Evolutionary conservation across 1,284 basidiomycete species (phyloP).

Genomic region (Irpex lacteus): DNA sequence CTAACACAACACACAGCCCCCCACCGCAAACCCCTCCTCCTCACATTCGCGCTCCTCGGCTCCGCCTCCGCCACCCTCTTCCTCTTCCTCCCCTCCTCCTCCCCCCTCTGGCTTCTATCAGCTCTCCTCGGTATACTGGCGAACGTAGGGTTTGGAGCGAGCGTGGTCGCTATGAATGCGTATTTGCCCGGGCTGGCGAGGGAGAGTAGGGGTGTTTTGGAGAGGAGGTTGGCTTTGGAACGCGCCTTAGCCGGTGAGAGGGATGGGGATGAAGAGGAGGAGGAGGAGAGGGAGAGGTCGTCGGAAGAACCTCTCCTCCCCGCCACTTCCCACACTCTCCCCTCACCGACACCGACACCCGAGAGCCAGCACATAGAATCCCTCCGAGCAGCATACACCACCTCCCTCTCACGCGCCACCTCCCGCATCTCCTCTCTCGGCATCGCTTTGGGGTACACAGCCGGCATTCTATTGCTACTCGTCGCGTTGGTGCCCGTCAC

Average conservation of each 20-base stretch:
- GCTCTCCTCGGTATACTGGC: constrained; percentile 68
- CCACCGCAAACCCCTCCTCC: constrained; percentile 75
- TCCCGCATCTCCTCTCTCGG: constrained; percentile 80
- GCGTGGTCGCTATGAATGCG: constrained; percentile 85
- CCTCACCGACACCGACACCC: not conserved
- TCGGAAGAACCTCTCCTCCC: not conserved
- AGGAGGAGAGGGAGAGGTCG: too few species aligned
- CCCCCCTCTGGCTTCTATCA: constrained; percentile 61
- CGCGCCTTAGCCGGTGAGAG: too few species aligned
- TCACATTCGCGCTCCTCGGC: constrained; percentile 73
- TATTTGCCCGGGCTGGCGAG: constrained; percentile 80
- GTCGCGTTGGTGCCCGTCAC: constrained; percentile 72
- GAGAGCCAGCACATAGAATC: not conserved
- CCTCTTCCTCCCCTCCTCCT: constrained; percentile 68
- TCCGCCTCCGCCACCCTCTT: constrained; percentile 66
- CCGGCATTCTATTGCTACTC: constrained; percentile 69
- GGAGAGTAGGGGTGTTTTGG: constrained; percentile 57
- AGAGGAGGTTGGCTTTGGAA: constrained; percentile 4
- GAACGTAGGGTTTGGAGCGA: constrained; percentile 82
- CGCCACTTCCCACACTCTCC: too few species aligned
- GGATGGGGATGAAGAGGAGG: too few species aligned
- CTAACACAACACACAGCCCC: constrained; percentile 59
- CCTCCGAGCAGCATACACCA: constrained; percentile 19
- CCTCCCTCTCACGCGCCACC: constrained; percentile 64
- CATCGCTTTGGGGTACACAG: constrained; percentile 81